A percentile compares a stretch with the other conserved stretches of the same genome.
phyloP scores from a whole-genome alignment of 73 alveolate species.

The Paramecium octaurelia region DNA sequence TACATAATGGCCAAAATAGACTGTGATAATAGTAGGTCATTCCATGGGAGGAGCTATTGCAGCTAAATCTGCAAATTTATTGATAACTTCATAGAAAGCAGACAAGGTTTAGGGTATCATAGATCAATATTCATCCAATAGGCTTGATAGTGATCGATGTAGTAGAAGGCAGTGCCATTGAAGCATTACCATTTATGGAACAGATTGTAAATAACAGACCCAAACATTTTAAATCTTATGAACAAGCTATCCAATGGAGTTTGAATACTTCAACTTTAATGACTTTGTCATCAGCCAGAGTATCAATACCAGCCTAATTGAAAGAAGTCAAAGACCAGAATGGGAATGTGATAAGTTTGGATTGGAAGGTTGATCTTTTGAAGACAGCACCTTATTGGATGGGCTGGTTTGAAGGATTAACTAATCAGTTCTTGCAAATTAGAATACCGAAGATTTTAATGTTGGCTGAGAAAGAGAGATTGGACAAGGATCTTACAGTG shows the following conservation, averaged over 20 bases:
- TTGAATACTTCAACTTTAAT: slow-evolving; percentile 78
- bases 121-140: neutral
- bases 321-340: slow-evolving; percentile 59
- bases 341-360: slow-evolving; percentile 66
- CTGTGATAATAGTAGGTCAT: slow-evolving; percentile 53
- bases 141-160: slow-evolving; percentile 94
- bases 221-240: slow-evolving; percentile 75
- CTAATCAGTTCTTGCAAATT: slow-evolving; percentile 80
- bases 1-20: slow-evolving; percentile 66
- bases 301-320: slow-evolving; percentile 87
- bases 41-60: slow-evolving; percentile 98
- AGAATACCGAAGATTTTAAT: slow-evolving; percentile 85
- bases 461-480: slow-evolving; percentile 95
- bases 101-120: slow-evolving; percentile 60
- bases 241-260: slow-evolving; percentile 86
- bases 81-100: slow-evolving; percentile 60
- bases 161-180: slow-evolving; percentile 98
- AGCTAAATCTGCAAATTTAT: slow-evolving; percentile 78
- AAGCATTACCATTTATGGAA: slow-evolving; percentile 97
- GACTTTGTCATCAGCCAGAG: slow-evolving; percentile 90
- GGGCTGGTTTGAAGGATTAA: slow-evolving; percentile 96
- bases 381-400: slow-evolving; percentile 90
- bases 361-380: slow-evolving; percentile 90
- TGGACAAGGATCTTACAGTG: slow-evolving; percentile 94
- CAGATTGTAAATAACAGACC: slow-evolving; percentile 90